Percentiles rank a stretch among this genome's conserved stretches.
Evolutionary conservation across 176 grass and related monocot genomes (phyloP).

Genomic region (Eragrostis nindensis): DNA sequence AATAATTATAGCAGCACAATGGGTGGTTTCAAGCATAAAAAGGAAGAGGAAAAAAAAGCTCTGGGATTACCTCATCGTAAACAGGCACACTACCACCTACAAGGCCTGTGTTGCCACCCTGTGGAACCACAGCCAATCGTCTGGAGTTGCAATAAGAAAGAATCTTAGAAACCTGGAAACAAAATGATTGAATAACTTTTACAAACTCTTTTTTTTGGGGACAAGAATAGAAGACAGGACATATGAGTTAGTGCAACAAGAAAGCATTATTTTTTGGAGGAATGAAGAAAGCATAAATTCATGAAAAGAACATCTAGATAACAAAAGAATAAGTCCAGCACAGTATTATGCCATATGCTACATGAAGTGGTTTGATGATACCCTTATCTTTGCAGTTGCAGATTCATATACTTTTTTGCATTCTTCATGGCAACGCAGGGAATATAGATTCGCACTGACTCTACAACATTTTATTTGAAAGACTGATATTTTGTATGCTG

Average conservation of each 20-base stretch:
- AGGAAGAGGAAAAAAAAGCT: neutral
- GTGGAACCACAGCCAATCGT: slow-evolving; percentile 80
- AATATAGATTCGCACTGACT: neutral
- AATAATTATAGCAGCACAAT: neutral
- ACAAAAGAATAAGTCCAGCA: neutral
- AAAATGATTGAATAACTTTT: slow-evolving; percentile 29
- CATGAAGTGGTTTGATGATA: neutral
- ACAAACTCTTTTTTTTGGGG: neutral
- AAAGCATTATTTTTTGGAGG: no score
- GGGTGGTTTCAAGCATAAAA: neutral
- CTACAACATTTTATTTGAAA: neutral
- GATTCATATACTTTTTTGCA: slow-evolving; percentile 9
- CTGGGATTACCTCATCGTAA: slow-evolving; percentile 75
- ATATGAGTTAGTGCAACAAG: neutral
- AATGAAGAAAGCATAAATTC: slow-evolving; percentile 1
- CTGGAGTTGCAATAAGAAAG: slow-evolving; percentile 90
- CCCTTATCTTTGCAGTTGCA: neutral
- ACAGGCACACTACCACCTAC: slow-evolving; percentile 97
- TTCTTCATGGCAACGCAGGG: neutral
- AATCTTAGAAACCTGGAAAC: slow-evolving; percentile 93
- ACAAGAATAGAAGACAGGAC: neutral
- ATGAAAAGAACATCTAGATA: neutral
- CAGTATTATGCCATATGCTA: neutral
- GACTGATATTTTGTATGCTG: slow-evolving; percentile 1
- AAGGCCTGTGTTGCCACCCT: slow-evolving; percentile 97